phyloP scores from a whole-genome alignment of 2,329 filamentous ascomycete species.

The Zymoseptoria ardabiliae region DNA sequence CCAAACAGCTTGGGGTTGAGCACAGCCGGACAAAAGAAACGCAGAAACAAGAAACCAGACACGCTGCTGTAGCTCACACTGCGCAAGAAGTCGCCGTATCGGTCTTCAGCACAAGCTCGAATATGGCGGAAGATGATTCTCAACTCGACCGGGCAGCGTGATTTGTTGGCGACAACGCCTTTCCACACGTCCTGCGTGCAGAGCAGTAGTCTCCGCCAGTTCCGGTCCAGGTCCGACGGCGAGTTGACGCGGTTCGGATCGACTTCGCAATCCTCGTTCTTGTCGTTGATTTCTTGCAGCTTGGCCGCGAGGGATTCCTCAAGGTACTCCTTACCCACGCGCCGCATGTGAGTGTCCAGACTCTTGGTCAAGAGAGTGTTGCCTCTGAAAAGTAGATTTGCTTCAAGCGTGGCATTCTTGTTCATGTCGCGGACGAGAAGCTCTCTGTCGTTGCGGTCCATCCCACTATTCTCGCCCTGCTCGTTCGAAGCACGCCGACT shows the following conservation, averaged over 20 bases:
- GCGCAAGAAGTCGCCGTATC: slow-evolving; percentile 85
- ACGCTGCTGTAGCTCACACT: slow-evolving; percentile 91
- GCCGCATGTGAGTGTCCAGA: slow-evolving; percentile 90
- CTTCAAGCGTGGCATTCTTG: slow-evolving; percentile 74
- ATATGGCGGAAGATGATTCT: slow-evolving; percentile 85
- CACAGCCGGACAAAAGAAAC: slow-evolving; percentile 95
- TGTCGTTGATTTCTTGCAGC: slow-evolving; percentile 79
- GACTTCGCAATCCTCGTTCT: slow-evolving; percentile 88
- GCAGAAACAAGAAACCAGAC: slow-evolving; percentile 86
- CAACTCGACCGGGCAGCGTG: slow-evolving; percentile 70
- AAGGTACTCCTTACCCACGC: slow-evolving; percentile 85
- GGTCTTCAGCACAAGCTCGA: slow-evolving; percentile 83
- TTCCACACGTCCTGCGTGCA: slow-evolving; percentile 81
- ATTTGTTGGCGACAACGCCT: slow-evolving; percentile 67
- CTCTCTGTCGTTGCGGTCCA: slow-evolving; percentile 54
- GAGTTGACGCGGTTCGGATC: slow-evolving; percentile 71
- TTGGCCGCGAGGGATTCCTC: slow-evolving; percentile 81
- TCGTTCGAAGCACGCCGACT: slow-evolving; percentile 57
- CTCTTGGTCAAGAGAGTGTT: slow-evolving; percentile 92
- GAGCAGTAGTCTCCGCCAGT: slow-evolving; percentile 71
- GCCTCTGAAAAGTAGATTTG: slow-evolving; percentile 88
- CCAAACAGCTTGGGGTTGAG: slow-evolving; percentile 92
- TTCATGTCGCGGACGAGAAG: slow-evolving; percentile 68
- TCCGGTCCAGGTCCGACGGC: slow-evolving; percentile 66
- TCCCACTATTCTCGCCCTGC: slow-evolving; percentile 20